Percentiles rank a stretch among this genome's conserved stretches.
These are phyloP conservation scores for Sporisorium graminicola DNA, from an alignment of 1,284 basidiomycete species.

Conservation along the genomic window DNA sequence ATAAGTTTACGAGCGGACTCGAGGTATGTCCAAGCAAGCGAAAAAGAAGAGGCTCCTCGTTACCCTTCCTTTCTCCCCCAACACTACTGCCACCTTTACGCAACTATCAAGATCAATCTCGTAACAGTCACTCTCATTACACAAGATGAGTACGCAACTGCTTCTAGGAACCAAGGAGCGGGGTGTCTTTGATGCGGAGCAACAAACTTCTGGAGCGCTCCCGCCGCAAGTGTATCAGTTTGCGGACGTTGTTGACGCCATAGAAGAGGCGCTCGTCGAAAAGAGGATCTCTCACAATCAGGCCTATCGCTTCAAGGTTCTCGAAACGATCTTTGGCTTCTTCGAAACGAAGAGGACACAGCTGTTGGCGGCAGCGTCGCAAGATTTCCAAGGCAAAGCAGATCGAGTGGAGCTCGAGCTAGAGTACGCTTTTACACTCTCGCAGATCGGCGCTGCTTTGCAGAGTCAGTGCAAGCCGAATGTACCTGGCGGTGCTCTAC, in stretches of 20 bases:
- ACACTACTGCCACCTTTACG: too few relatives aligned
- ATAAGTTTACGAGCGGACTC: too few relatives aligned
- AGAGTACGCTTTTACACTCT: slow-evolving; percentile 14
- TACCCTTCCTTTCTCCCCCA: too few relatives aligned
- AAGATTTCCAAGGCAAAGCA: slow-evolving; percentile 17
- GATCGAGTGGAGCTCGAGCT: slow-evolving; percentile 13
- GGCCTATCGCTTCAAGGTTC: slow-evolving; percentile 22
- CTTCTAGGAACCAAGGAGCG: too few relatives aligned
- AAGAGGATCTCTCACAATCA: slow-evolving; percentile 17
- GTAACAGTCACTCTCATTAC: too few relatives aligned
- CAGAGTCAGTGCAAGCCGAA: slow-evolving; percentile 8
- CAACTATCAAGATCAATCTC: too few relatives aligned
- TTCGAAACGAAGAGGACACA: slow-evolving; percentile 10
- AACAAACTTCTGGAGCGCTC: too few relatives aligned
- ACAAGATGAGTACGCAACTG: too few relatives aligned
- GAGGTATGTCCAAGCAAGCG: too few relatives aligned
- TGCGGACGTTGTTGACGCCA: slow-evolving; percentile 7
- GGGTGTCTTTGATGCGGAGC: too few relatives aligned
- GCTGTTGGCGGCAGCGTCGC: slow-evolving; percentile 19
- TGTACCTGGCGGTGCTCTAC: not conserved
- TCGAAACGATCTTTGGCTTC: slow-evolving; percentile 16
- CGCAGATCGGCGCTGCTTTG: slow-evolving; percentile 18
- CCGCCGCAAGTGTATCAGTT: slow-evolving; percentile 7
- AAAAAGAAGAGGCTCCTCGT: too few relatives aligned
- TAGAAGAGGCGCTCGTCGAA: slow-evolving; percentile 15